Evolutionary conservation across 331 rosid genomes (phyloP).

Genomic region (Pyrus hybrid): DNA sequence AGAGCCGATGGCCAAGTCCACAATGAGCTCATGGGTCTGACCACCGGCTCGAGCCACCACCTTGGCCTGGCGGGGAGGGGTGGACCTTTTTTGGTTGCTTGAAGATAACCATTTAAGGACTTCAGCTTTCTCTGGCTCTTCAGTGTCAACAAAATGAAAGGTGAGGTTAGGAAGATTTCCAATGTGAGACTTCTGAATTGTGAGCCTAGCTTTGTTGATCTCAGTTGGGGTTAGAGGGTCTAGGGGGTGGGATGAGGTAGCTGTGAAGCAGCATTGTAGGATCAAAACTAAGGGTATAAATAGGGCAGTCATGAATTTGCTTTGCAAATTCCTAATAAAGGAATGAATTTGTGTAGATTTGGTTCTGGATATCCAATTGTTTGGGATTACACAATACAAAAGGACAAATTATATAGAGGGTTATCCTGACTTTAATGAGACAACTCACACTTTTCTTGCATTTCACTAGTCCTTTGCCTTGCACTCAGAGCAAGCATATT

Average conservation of each 20-base stretch:
- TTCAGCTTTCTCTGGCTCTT: conserved; percentile 65
- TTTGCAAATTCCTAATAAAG: background rate
- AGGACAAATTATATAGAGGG: too few relatives aligned
- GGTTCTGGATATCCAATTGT: background rate
- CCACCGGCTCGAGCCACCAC: conserved; percentile 58
- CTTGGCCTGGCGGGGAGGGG: conserved; percentile 52
- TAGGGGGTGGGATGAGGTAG: conserved; percentile 48
- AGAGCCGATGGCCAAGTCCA: conserved; percentile 43
- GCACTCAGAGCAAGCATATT: background rate
- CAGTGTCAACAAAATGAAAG: conserved; percentile 58
- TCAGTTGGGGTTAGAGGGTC: conserved; percentile 67
- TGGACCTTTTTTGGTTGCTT: conserved; percentile 3
- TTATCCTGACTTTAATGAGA: background rate
- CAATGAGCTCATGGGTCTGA: conserved; percentile 49
- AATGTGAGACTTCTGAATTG: conserved; percentile 44
- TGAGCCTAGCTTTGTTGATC: conserved; percentile 42
- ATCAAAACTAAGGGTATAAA: conserved; percentile 24
- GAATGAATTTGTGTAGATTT: background rate
- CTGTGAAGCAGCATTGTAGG: conserved; percentile 20
- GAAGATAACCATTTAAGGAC: conserved; percentile 67
- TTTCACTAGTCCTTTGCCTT: background rate
- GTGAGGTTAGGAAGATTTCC: conserved; percentile 57
- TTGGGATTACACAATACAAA: background rate
- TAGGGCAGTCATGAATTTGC: conserved; percentile 28
- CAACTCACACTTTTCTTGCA: background rate